A percentile compares a stretch with the other conserved stretches of the same genome.
These are phyloP conservation scores for Sporodiniella umbellata DNA, from an alignment of 371 early-diverging fungal species.

Conservation along the genomic window DNA sequence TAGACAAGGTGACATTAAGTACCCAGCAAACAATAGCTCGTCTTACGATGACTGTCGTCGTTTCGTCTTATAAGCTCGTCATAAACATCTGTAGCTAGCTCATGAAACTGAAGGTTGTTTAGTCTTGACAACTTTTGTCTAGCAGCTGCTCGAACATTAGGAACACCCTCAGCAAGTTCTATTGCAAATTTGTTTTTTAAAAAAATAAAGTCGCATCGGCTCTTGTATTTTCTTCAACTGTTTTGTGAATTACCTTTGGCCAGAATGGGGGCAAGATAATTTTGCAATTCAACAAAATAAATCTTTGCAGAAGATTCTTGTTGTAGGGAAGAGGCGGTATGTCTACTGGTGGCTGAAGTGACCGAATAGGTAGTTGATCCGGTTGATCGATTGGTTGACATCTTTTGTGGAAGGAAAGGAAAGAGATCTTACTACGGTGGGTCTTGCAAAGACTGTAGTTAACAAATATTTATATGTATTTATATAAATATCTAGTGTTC, in stretches of 20 bases:
- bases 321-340: slow-evolving; percentile 22
- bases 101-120: slow-evolving; percentile 84
- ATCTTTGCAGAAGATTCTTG: slow-evolving; percentile 34
- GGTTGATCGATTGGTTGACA: background rate
- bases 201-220: too few species aligned
- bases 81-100: slow-evolving; percentile 93
- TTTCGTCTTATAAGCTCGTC: slow-evolving; percentile 87
- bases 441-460: too few species aligned
- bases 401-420: background rate
- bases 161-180: slow-evolving; percentile 50
- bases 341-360: slow-evolving; percentile 19
- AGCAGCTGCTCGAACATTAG: slow-evolving; percentile 62
- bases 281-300: slow-evolving; percentile 37
- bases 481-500: background rate
- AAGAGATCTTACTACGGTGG: too few species aligned
- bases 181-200: background rate
- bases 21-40: background rate
- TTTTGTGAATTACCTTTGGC: slow-evolving; percentile 42
- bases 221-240: too few species aligned
- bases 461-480: too few species aligned
- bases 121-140: slow-evolving; percentile 85
- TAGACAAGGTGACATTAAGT: background rate
- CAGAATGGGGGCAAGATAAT: slow-evolving; percentile 27
- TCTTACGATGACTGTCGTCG: slow-evolving; percentile 60
- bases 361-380: background rate